Evolutionary conservation across 176 grass and related monocot species (phyloP).

Genomic region (Aegilops sharonensis): DNA sequence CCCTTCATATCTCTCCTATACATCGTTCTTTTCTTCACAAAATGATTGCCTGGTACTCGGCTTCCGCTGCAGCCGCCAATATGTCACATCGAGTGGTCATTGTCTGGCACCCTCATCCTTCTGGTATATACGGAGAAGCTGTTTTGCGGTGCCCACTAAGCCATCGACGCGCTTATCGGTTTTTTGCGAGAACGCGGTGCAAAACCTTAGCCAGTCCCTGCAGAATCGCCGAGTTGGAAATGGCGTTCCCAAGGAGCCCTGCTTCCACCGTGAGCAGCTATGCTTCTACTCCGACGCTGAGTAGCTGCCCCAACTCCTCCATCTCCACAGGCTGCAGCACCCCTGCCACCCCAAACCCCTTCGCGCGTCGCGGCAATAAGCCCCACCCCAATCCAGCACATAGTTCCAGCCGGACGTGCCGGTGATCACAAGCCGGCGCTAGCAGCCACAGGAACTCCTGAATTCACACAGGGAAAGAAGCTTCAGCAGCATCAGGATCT

Average conservation of each 20-base stretch:
- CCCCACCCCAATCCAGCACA: background rate
- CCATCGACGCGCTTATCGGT: background rate
- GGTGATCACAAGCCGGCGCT: background rate
- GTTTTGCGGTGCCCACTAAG: background rate
- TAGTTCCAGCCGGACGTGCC: no score
- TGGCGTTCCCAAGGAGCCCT: background rate
- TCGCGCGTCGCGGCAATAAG: background rate
- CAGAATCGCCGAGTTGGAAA: background rate
- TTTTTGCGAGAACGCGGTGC: no score
- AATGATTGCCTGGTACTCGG: background rate
- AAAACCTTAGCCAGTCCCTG: background rate
- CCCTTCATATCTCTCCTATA: background rate
- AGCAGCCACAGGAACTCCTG: background rate
- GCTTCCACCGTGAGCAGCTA: background rate
- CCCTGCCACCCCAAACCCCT: background rate
- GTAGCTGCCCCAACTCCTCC: background rate
- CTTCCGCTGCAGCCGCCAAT: background rate
- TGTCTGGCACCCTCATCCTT: background rate
- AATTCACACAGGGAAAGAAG: background rate
- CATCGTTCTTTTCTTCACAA: background rate
- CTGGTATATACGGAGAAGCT: background rate
- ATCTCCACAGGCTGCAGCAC: slow-evolving; percentile 14
- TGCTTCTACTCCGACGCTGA: background rate
- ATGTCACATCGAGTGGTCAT: background rate
- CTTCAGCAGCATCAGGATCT: background rate